Base-by-base conservation (phyloP, 768 basidiomycete genomes). In the Scleroderma bovista region DNA sequence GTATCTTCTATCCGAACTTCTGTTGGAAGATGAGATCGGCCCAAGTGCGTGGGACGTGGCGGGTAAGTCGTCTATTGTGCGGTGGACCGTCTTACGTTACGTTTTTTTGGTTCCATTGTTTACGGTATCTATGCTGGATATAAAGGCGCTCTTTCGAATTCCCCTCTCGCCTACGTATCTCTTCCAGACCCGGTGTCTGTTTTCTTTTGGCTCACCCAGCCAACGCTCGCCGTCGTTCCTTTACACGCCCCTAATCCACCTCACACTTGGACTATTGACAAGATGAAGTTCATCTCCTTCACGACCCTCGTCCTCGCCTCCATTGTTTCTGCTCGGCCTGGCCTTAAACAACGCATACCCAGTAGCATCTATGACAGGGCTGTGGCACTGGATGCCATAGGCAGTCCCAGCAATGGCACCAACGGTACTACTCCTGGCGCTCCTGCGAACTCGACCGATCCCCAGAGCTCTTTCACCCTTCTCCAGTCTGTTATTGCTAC, bases 401-500 rank as follows among this genome's bases (percentile, higher is more conserved):
- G 60, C 20, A 56, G 57, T 17, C 53, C 59, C 20, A 55, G 55
- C 20, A 53, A 64, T 12, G 51, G 57, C 37, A 58, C 45, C 0
- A 15, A 37, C 20, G 31, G 44, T 19, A 50, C 57, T 39, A 50
- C 39, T 32, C 47, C 55, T 40, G 48, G 51, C 36, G 45, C 52
- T 17, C 51, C 29, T 3, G 29, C 56, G 16, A 68, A 57, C 44
- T 55, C 59, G 10, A 56, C 44, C 49, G 44, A 26, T 32, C 33
- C 58, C 2, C 65, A 67, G 39, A 47, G 52, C 34, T 67, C 65
- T 4, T 48, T 68, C 44, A 73, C 72, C 11, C 74, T 81, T 39
- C 57, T 72, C 26, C 67, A 75, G 34, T 66, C 64, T 3, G 76
- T 85, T 22, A 72, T 88, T 50, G 78, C 79, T 12, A 53, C 59